Base-by-base conservation (phyloP, 2,329 filamentous ascomycete genomes). In the Colletotrichum theobromicola region DNA sequence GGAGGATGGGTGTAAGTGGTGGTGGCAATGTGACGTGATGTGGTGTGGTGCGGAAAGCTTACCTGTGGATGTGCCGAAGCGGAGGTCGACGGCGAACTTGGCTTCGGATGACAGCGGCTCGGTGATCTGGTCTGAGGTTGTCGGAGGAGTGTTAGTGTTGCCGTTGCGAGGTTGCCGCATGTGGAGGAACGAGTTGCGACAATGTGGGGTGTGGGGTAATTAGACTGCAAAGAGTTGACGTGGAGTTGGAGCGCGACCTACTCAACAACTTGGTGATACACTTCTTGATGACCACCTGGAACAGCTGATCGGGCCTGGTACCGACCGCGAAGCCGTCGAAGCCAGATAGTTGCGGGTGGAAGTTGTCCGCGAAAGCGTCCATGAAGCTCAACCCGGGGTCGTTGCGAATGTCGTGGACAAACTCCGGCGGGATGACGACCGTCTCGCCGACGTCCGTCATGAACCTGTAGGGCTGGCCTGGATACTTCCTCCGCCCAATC, bases 361-460 rank as follows among this genome's bases (percentile, higher is more conserved):
- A 78, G 3, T 60, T 53, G 7, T 75, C n/a, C 1, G 53, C 34
- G 13, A 71, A 68, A 1, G 76, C 64, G 9, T 76, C 35, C 13
- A 37, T 42, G 35, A 80, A 77, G 64, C 70, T 68, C 9, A 80
- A 72, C 9, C 72, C 71, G 7, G 66, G 61, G 8, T 79, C 76
- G 24, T 80, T 79, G 12, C 79, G 77, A 16, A 80, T 78, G 3
- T 78, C 77, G 35, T 79, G 64, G 12, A 72, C 55, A 34, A 79
- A 75, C 13, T 28, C 58, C 5, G 71, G 26, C 1, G 78, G 79
- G 1, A 80, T 70, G 32, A 80, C 61, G 5, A 75, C 74, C 10
- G 76, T 32, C 13, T 76, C 70, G 4, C 79, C 79, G 24, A 74
- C 63, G 37, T 80, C 77, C 13, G 76, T 71, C 32, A 68, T 72